phyloP scores from a whole-genome alignment of 2,329 filamentous ascomycete genomes.

The Exserohilum rostratum region DNA sequence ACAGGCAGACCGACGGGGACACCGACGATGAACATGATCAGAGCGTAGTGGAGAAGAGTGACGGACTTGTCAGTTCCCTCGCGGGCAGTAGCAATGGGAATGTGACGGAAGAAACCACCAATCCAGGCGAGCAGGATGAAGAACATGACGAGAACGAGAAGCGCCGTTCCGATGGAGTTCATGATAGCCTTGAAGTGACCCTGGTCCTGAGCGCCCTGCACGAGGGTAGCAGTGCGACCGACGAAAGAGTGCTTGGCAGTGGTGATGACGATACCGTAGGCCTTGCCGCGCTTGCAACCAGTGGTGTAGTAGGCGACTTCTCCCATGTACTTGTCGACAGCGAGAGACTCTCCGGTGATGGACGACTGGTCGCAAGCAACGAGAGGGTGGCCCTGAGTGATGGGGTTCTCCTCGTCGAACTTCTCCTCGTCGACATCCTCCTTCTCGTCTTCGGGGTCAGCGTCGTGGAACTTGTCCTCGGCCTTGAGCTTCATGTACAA shows the following conservation, averaged over 20 bases:
- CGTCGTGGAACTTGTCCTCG: constrained; percentile 59
- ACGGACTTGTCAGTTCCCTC: constrained; percentile 58
- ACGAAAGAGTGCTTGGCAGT: constrained; percentile 76
- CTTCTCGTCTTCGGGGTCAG: constrained; percentile 66
- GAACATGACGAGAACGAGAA: constrained; percentile 78
- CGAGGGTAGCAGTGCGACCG: constrained; percentile 74
- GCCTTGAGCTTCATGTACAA: constrained; percentile 69
- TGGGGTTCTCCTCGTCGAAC: constrained; percentile 58
- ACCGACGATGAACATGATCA: constrained; percentile 72
- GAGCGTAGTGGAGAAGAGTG: constrained; percentile 61
- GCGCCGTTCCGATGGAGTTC: constrained; percentile 77
- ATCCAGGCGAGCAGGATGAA: constrained; percentile 78
- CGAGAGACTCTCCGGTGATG: constrained; percentile 80
- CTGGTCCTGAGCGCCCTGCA: constrained; percentile 75
- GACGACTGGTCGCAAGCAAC: constrained; percentile 78
- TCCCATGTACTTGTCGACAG: constrained; percentile 79
- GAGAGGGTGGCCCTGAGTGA: constrained; percentile 68
- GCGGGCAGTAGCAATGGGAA: constrained; percentile 66
- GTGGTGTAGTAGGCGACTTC: constrained; percentile 80
- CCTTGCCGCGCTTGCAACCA: constrained; percentile 80
- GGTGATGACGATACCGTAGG: constrained; percentile 70
- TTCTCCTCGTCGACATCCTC: constrained; percentile 66
- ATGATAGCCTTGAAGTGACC: constrained; percentile 74
- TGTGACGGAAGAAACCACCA: constrained; percentile 76
- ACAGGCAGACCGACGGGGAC: constrained; percentile 79